Evolutionary conservation across 139 green algal genomes (phyloP), one percentile per base, ranked within the genome.

Genomic region (Deuterostichococcus epilithicus): DNA sequence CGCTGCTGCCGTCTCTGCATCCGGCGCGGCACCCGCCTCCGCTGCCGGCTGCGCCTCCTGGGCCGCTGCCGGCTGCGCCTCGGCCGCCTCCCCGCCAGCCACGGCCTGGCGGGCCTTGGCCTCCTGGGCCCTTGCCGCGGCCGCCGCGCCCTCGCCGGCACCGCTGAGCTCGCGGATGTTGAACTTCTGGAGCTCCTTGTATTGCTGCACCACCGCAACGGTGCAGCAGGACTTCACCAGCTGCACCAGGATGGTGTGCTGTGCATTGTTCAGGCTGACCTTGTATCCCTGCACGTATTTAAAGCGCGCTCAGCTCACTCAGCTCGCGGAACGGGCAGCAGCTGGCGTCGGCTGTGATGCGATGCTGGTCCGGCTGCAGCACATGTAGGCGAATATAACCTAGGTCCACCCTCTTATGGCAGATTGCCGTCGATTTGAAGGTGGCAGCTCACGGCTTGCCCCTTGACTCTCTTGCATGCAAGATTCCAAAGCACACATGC

Each of bases 191-290:
- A 73, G 76, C 70, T 77, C 45, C 60, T 73, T 83, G 78, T 80
- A 89, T 30, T 77, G 66, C 32, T 82, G 47, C 47, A 87, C 81
- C 37, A 90, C 69, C 45, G 81, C 80, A n/a, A 88, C 73, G 13
- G 82, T 85, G 42, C 67, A 80, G 8, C 36, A 80, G 18, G 25
- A 58, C 44, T 88, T 86, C 35, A 87, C n/a, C 5, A 90, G 28
- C 66, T 87, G 82, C 5, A 90, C 76, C 60, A 90, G 25, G 28
- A 90, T 78, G 18, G 84, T 86, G 66, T 85, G 82, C 32, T 82
- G 67, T 3, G 86, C 78, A 22, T 80, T 68, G 38, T 44, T 63
- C 32, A 90, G 76, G 70, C 86, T 77, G 5, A 89, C 86, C 68
- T 86, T 90, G 81, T 90, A 63, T 13, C 52, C 52, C 52, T 63